A percentile compares a stretch with the other conserved stretches of the same genome.
Evolutionary conservation across 345 rosid species (phyloP).

Genomic region (Turritis glabra): DNA sequence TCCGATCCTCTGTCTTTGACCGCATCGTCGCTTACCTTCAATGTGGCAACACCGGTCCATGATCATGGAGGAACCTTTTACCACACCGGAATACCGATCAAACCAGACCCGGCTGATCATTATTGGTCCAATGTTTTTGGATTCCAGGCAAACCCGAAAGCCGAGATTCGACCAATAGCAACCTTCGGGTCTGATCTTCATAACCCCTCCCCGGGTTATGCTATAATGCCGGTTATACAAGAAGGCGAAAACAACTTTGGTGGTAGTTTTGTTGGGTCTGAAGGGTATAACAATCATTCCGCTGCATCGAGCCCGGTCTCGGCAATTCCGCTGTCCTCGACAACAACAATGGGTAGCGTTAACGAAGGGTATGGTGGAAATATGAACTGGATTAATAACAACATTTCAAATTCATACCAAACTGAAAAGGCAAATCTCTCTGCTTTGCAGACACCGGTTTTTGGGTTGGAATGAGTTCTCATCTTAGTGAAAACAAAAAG

Average conservation of each 20-base stretch:
- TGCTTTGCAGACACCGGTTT: slow-evolving; percentile 81
- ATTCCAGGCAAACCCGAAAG: slow-evolving; percentile 36
- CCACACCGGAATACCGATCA: slow-evolving; percentile 65
- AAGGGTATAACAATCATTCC: slow-evolving; percentile 32
- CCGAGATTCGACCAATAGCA: slow-evolving; percentile 12
- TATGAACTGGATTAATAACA: slow-evolving; percentile 42
- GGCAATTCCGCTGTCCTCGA: slow-evolving; percentile 47
- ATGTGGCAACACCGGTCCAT: slow-evolving; percentile 47
- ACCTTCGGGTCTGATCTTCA: slow-evolving; percentile 27
- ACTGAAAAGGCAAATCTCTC: slow-evolving; percentile 65
- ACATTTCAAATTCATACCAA: slow-evolving; percentile 52
- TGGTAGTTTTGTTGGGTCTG: slow-evolving; percentile 42
- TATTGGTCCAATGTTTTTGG: slow-evolving; percentile 67
- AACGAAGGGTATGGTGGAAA: slow-evolving; percentile 52
- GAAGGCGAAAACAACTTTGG: slow-evolving; percentile 36
- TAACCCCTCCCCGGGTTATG: slow-evolving; percentile 15
- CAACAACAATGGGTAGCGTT: slow-evolving; percentile 31
- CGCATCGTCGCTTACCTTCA: slow-evolving; percentile 50
- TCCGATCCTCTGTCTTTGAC: slow-evolving; percentile 48
- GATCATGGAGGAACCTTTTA: slow-evolving; percentile 34
- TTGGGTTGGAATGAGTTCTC: slow-evolving; percentile 78
- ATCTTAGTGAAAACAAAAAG: background rate
- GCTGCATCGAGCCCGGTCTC: slow-evolving; percentile 27
- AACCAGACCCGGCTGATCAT: slow-evolving; percentile 55
- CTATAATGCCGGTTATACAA: slow-evolving; percentile 39